phyloP scores from a whole-genome alignment of 768 basidiomycete species.

The Vararia minispora region DNA sequence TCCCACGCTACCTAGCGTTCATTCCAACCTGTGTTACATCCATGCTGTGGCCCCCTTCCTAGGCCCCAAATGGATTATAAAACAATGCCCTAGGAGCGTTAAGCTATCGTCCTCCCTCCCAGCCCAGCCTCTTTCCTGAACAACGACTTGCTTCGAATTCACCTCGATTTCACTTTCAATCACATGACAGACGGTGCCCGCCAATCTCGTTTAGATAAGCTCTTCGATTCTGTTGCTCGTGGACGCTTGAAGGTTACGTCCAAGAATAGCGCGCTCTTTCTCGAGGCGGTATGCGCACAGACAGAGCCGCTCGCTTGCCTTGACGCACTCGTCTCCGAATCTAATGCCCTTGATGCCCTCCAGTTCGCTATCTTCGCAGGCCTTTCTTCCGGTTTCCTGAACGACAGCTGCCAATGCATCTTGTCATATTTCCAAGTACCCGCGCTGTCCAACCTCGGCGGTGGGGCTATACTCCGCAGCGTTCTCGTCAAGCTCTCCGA shows the following conservation, averaged over 20 bases:
- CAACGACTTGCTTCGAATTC: slow-evolving; percentile 23
- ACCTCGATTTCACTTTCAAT: not conserved
- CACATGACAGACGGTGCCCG: slow-evolving; percentile 6
- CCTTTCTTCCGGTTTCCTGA: slow-evolving; percentile 27
- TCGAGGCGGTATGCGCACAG: slow-evolving; percentile 34
- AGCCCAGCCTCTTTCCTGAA: no score
- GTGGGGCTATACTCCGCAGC: slow-evolving; percentile 30
- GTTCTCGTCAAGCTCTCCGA: slow-evolving; percentile 32
- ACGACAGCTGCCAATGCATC: slow-evolving; percentile 27
- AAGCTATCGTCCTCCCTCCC: no score
- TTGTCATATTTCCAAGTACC: slow-evolving; percentile 28
- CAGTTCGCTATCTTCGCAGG: slow-evolving; percentile 32
- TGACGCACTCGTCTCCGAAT: slow-evolving; percentile 25
- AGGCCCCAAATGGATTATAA: no score
- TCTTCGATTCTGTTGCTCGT: slow-evolving; percentile 23
- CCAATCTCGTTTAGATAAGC: slow-evolving; percentile 21
- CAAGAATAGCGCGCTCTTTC: slow-evolving; percentile 25
- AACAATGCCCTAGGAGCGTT: no score
- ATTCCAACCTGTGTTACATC: no score
- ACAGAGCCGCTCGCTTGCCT: slow-evolving; percentile 28
- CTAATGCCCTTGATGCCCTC: slow-evolving; percentile 26
- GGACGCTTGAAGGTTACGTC: slow-evolving; percentile 20
- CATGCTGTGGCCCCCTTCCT: no score
- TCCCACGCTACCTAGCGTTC: no score
- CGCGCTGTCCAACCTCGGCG: slow-evolving; percentile 25